Evolutionary conservation across 257 asterid species (phyloP).

Genomic region (Avicennia marina): DNA sequence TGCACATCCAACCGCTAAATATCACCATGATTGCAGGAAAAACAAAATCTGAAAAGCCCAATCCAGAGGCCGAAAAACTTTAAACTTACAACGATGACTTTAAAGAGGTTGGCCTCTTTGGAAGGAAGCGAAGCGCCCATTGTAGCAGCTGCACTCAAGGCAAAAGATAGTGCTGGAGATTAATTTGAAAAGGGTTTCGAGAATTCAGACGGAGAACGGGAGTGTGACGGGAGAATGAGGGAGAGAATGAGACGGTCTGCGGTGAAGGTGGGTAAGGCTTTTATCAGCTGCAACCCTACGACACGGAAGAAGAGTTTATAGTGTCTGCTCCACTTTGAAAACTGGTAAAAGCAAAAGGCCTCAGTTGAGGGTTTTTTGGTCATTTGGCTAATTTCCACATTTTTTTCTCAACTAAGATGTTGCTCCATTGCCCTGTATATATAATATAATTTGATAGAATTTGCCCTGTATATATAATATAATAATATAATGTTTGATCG

Average conservation of each 20-base stretch:
- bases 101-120: conserved; percentile 97
- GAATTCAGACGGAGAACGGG: background rate
- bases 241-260: background rate
- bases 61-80: background rate
- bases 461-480: too few relatives aligned
- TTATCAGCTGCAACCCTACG: background rate
- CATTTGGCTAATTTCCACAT: too few relatives aligned
- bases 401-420: too few relatives aligned
- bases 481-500: too few relatives aligned
- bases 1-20: background rate
- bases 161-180: background rate
- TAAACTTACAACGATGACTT: conserved; percentile 89
- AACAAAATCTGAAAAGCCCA: background rate
- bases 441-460: too few relatives aligned
- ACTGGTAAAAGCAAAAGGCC: too few relatives aligned
- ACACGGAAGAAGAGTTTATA: background rate
- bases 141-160: background rate
- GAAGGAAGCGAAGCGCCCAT: conserved; percentile 89
- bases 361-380: too few relatives aligned
- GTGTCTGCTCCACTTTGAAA: background rate
- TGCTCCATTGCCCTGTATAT: too few relatives aligned
- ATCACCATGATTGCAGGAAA: background rate
- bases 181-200: background rate
- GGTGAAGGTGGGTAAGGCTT: background rate
- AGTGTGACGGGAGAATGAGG: background rate